Evolutionary conservation across 2,329 filamentous ascomycete species (phyloP), one percentile per base, ranked within the genome.

Genomic region (Sarocladium strictum): DNA sequence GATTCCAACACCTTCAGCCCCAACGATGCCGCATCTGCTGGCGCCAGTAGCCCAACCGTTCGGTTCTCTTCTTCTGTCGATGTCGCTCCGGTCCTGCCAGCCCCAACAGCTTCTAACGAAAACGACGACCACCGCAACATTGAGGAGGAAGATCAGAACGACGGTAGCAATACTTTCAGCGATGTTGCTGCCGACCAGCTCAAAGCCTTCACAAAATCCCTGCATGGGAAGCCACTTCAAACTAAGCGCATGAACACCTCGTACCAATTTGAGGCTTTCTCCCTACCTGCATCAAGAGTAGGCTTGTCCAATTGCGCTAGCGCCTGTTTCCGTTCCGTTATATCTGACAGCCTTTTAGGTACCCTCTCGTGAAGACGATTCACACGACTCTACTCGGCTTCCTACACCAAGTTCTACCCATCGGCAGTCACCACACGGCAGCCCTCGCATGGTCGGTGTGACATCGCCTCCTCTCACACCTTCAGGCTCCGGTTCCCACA

Each of bases 381-480:
- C 78, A 6, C 67, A 73, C 55, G 83, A 85, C 53, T 75, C 84
- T 54, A 87, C 83, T 64, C 79, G 83, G 57, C 77, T 84, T 55
- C 76, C 82, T 38, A 86, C 85, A 54, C 85, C 84, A 53, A 83
- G 72, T 58, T 85, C 86, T 59, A 85, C 85, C 53, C 76, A 76
- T 56, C 81, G 78, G 61, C 78, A 80, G 58, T 91, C 87, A 55
- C 85, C 87, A 27, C 79, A 78, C 65, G 75, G 83, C 38, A 88
- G 85, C 59, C 86, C 89, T 57, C 79, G 81, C 57, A 74, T 81
- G 43, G 83, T 85, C 56, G 82, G 87, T 55, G 81, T 95, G 72
- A 88, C 93, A 62, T 96, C 92, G 11, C 93, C 93, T 60, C 91
- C 91, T 40, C 79, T 97, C 53, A 97, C 92, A 12, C 93, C 93